A percentile compares a stretch with the other conserved stretches of the same genome.
Conservation (phyloP, 2,329 filamentous ascomycete genomes). For the Aspergillus tubingensis region DNA sequence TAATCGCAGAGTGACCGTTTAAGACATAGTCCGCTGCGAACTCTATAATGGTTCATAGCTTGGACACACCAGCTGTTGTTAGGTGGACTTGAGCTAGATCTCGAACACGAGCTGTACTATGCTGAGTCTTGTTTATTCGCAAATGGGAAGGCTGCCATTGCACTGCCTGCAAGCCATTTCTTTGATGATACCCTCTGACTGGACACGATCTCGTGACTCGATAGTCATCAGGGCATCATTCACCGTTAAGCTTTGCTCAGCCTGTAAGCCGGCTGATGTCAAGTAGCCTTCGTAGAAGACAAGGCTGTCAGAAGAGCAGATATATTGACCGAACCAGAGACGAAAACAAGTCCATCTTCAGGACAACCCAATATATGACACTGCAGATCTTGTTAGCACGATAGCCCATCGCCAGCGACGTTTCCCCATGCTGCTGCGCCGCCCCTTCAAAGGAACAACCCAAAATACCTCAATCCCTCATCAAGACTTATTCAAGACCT, state of each 20-base stretch:
- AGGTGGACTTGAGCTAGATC: neutral
- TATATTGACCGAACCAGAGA: neutral
- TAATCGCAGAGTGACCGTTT: too few relatives aligned
- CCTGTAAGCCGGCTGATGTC: neutral
- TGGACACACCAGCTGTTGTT: neutral
- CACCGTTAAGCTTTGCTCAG: neutral
- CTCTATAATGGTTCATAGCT: neutral
- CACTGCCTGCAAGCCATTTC: neutral
- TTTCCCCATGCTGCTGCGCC: neutral
- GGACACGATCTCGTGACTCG: neutral
- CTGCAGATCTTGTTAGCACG: neutral
- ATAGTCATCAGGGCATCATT: neutral
- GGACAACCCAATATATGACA: neutral
- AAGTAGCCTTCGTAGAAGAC: neutral
- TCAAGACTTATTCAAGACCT: neutral
- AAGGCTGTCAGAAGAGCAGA: neutral
- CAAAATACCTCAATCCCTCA: neutral
- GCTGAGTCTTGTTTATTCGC: neutral
- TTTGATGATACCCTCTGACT: neutral
- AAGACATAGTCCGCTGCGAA: neutral
- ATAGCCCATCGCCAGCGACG: neutral
- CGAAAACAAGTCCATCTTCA: neutral
- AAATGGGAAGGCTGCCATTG: neutral
- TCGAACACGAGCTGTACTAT: neutral
- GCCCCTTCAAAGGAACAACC: neutral